Conservation (phyloP, 2,329 filamentous ascomycete genomes). For the Leptographium radiaticola region DNA sequence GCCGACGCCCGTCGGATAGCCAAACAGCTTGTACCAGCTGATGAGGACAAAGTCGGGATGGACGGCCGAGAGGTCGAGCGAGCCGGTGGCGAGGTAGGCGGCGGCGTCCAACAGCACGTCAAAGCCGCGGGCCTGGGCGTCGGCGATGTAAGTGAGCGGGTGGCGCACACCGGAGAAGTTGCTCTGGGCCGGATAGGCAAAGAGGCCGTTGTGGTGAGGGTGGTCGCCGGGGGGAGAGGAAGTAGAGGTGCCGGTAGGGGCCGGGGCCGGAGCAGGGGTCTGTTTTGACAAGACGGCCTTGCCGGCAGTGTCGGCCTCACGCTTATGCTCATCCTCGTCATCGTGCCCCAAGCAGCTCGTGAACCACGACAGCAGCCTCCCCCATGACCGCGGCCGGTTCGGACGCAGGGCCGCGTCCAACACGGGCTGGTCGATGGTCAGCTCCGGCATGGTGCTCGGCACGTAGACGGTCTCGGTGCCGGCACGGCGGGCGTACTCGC, state of each 20-base stretch:
- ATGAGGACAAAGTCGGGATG: constrained; percentile 25
- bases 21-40: constrained; percentile 30
- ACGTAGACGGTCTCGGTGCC: constrained; percentile 19
- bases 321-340: neutral
- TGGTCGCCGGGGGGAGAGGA: constrained; percentile 1
- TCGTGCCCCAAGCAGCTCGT: neutral
- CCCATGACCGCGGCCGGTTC: too few relatives aligned
- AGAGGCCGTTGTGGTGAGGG: constrained; percentile 18
- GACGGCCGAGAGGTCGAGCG: constrained; percentile 20
- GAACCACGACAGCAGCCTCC: neutral
- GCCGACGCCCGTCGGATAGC: constrained; percentile 27
- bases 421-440: constrained; percentile 16
- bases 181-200: constrained; percentile 32
- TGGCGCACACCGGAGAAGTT: constrained; percentile 31
- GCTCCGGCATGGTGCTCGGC: constrained; percentile 14
- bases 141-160: constrained; percentile 22
- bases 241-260: too few relatives aligned
- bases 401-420: constrained; percentile 14
- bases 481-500: constrained; percentile 20
- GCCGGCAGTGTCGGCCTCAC: neutral
- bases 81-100: constrained; percentile 24
- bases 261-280: too few relatives aligned
- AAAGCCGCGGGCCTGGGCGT: constrained; percentile 24
- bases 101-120: constrained; percentile 28
- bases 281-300: neutral